phyloP scores from a whole-genome alignment of 495 filamentous ascomycete species.

The Trichoderma orchidacearum region DNA sequence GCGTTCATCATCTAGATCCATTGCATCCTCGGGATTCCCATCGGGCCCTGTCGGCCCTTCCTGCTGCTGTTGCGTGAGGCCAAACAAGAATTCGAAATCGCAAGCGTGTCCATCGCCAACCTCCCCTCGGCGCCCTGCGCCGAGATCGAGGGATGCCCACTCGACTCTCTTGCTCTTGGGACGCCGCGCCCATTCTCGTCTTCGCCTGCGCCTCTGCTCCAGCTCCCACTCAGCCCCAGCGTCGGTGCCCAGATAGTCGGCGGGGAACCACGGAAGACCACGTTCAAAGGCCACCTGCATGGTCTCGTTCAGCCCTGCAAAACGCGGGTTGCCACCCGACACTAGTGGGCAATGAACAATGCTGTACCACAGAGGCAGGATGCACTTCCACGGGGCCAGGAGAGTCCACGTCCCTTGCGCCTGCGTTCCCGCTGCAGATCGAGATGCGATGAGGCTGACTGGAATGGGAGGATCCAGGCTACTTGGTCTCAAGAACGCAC shows the following conservation, averaged over 20 bases:
- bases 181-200: constrained; percentile 57
- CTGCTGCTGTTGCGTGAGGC: constrained; percentile 6
- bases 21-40: constrained; percentile 5
- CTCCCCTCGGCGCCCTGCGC: constrained; percentile 65
- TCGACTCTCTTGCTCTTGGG: constrained; percentile 72
- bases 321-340: constrained; percentile 61
- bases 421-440: constrained; percentile 26
- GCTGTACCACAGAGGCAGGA: constrained; percentile 72
- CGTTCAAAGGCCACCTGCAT: constrained; percentile 74
- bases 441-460: constrained; percentile 53
- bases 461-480: constrained; percentile 71
- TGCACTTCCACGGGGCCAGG: constrained; percentile 84
- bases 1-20: constrained; percentile 11
- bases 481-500: constrained; percentile 43
- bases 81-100: constrained; percentile 63
- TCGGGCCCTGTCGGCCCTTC: constrained; percentile 10
- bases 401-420: constrained; percentile 68
- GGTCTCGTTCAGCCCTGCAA: constrained; percentile 70
- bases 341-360: constrained; percentile 78
- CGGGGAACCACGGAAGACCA: constrained; percentile 73
- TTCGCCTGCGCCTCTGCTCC: constrained; percentile 45
- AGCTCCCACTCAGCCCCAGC: constrained; percentile 71
- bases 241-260: constrained; percentile 69
- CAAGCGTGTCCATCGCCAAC: constrained; percentile 74
- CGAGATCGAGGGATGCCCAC: constrained; percentile 65